A percentile compares a stretch with the other conserved stretches of the same genome.
These are phyloP conservation scores for Pseudonitzschia multiseries DNA, from an alignment of 108 stramenopile species.

Conservation along the genomic window DNA sequence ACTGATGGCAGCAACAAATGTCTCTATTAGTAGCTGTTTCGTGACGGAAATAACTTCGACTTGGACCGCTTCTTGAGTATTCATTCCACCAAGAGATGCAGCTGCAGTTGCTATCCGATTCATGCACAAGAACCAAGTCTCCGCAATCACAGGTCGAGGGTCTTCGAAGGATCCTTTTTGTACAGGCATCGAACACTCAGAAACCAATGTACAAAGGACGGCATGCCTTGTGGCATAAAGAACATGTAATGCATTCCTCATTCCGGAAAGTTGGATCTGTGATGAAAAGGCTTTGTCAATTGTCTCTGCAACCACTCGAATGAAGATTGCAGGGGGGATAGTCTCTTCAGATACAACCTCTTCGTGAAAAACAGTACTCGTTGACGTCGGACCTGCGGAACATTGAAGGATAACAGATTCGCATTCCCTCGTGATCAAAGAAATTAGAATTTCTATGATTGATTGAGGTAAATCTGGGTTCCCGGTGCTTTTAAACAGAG, in stretches of 20 bases:
- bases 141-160: conserved; percentile 67
- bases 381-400: conserved; percentile 38
- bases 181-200: conserved; percentile 29
- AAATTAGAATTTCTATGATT: conserved; percentile 28
- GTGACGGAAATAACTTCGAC: conserved; percentile 21
- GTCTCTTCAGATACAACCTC: conserved; percentile 61
- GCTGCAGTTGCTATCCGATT: conserved; percentile 10
- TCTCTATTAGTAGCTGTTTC: conserved; percentile 45
- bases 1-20: conserved; percentile 41
- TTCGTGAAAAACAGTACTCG: conserved; percentile 61
- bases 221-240: conserved; percentile 38
- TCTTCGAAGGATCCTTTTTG: conserved; percentile 45
- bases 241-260: conserved; percentile 34
- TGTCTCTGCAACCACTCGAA: conserved; percentile 39
- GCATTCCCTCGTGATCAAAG: conserved; percentile 61
- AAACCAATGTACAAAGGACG: conserved; percentile 19
- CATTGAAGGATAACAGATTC: conserved; percentile 52
- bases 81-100: conserved; percentile 8
- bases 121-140: conserved; percentile 71
- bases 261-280: conserved; percentile 30
- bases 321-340: conserved; percentile 62
- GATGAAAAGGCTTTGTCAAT: conserved; percentile 13
- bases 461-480: conserved; percentile 41
- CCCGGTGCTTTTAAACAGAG: conserved; percentile 40
- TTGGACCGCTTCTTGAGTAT: background rate